Percentiles rank a stretch among this genome's conserved stretches.
phyloP scores from a whole-genome alignment of 768 basidiomycete genomes.

The Lactarius indigo region DNA sequence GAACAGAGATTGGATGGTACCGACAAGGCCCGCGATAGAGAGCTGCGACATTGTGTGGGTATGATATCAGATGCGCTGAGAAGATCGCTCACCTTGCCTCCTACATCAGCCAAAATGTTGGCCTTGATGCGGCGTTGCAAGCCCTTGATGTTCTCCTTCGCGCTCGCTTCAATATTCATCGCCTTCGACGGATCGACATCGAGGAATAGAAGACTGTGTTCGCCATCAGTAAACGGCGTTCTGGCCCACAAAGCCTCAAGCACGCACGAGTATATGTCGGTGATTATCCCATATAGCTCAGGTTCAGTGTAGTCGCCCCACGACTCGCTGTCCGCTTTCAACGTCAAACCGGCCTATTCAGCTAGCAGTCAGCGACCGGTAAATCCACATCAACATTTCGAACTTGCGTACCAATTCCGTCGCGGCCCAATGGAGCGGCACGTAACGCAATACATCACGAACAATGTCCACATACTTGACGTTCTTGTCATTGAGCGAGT shows the following conservation, averaged over 20 bases:
- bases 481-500: constrained; percentile 52
- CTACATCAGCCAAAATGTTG: constrained; percentile 40
- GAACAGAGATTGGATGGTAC: constrained; percentile 46
- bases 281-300: constrained; percentile 60
- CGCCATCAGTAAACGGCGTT: not conserved
- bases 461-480: constrained; percentile 60
- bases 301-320: constrained; percentile 59
- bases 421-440: constrained; percentile 70
- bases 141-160: constrained; percentile 49
- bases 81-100: constrained; percentile 39
- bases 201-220: constrained; percentile 67
- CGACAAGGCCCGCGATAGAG: constrained; percentile 41
- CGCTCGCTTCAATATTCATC: constrained; percentile 51
- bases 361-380: not conserved
- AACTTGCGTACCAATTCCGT: constrained; percentile 54
- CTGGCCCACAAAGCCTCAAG: not conserved
- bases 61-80: not conserved
- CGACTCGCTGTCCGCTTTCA: constrained; percentile 53
- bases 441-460: constrained; percentile 58
- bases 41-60: constrained; percentile 27
- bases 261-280: constrained; percentile 67
- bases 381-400: not conserved
- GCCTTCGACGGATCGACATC: constrained; percentile 58
- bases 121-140: constrained; percentile 56
- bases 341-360: constrained; percentile 62